Base-by-base conservation (phyloP, 2,329 filamentous ascomycete species). In the Dactylella cylindrospora region DNA sequence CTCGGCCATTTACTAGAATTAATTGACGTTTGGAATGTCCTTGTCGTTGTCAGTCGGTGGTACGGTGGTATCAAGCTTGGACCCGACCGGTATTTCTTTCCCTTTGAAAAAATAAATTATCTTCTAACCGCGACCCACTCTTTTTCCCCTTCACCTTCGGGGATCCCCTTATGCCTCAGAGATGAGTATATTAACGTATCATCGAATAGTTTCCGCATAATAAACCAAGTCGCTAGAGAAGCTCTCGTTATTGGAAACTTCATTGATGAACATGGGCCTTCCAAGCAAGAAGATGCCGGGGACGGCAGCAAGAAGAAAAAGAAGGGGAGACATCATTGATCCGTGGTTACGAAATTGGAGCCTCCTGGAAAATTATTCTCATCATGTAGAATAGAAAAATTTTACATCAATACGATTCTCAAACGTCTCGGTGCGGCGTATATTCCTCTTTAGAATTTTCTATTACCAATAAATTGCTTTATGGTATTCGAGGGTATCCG, bases 31-130 rank as follows among this genome's bases (percentile, higher is more conserved):
- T 96, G 90, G 90, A 82, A 94, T 72, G 85, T 86, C 12, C 85
- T 97, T 76, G 89, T 98, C 0, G 85, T 98, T 2, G 91, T 98
- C 22, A 90, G 88, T 31, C 77, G 93, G 65, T 98, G 93, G 93
- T 98, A 95, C 73, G 93, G 93, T 3, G 93, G 93, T 1, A 81
- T 95, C 55, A 85, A 90, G 68, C 74, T 98, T 38, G 93, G 93
- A 0, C 90, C 91, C 43, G 85, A 90, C 72, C 78, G 93, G 66
- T 60, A 36, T 26, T 36, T 64, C 40, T 17, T 15, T 28, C 17
- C 41, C 40, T 17, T 46, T 22, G 28, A 31, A 9, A 31, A 31
- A 31, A 13, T 9, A 31, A 31, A 31, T 31, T 13, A 31, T 31
- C 28, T 31, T n/a, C n/a, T n/a, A n/a, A n/a, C n/a, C n/a, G n/a